Evolutionary conservation across 768 basidiomycete species (phyloP).

Genomic region (Mycena belliarum): DNA sequence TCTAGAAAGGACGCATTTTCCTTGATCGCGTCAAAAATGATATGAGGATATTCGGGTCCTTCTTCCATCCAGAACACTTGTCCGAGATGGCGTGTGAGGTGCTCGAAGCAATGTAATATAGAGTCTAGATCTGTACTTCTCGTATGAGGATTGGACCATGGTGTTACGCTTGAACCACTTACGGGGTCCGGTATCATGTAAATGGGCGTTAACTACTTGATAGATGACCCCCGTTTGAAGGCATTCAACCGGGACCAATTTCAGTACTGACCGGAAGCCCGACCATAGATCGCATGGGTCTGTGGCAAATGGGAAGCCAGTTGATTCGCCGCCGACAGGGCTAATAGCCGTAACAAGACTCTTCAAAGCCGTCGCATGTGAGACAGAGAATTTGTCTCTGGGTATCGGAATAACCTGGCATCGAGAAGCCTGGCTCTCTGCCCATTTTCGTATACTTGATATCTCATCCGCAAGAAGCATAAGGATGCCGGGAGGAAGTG

Average conservation of each 20-base stretch:
- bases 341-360: conserved; percentile 37
- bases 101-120: conserved; percentile 58
- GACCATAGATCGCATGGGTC: conserved; percentile 56
- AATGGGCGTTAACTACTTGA: conserved; percentile 59
- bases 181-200: conserved; percentile 63
- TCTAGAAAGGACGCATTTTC: conserved; percentile 64
- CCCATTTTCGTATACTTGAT: conserved; percentile 58
- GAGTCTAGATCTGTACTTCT: conserved; percentile 49
- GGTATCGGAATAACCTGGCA: conserved; percentile 46
- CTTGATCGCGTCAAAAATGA: conserved; percentile 81
- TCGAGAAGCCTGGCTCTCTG: conserved; percentile 44
- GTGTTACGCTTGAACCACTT: conserved; percentile 38
- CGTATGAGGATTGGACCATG: background rate
- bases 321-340: conserved; percentile 2
- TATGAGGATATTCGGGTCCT: conserved; percentile 69
- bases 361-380: conserved; percentile 49
- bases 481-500: conserved; percentile 62
- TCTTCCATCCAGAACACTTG: conserved; percentile 69
- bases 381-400: conserved; percentile 44
- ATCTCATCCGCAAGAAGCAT: conserved; percentile 56
- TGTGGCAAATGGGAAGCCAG: conserved; percentile 31
- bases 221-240: conserved; percentile 12
- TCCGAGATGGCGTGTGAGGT: conserved; percentile 60
- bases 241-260: conserved; percentile 51
- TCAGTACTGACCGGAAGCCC: conserved; percentile 44